Base-by-base conservation (phyloP, 768 basidiomycete species). In the Leccinum uliginosum region DNA sequence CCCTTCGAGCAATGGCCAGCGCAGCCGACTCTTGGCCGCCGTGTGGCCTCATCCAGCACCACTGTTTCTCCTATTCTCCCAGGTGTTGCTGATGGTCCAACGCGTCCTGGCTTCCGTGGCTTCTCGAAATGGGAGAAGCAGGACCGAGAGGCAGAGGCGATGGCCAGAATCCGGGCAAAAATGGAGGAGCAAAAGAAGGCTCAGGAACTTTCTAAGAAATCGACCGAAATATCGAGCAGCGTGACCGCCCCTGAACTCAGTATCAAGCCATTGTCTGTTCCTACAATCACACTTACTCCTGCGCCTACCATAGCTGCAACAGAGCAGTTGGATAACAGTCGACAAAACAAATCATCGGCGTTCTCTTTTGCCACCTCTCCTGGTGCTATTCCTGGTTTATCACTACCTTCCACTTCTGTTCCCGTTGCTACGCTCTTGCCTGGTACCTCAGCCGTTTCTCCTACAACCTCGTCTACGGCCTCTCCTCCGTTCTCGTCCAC, bases 81-180 rank as follows among this genome's bases (percentile, higher is more conserved):
- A 27, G 68, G 76, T 24, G 67, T 80, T 51, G 63, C 73, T n/a
- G 83, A 85, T 58, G 84, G 80, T 62, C 85, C 87, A 6, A 84
- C 84, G 54, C 64, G 76, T 15, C 68, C 71, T 26, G 61, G 68
- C 45, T 71, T 74, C 3, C 77, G 75, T 61, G 76, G 78, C 19
- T 85, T 83, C 62, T 86, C 87, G 3, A 91, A 89, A 71, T 91
- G 87, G 87, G 90, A 92, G 70, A 91, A 90, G 59, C 89, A 92
- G 69, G 89, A 93, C 62, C 70, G 89, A 29, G 90, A 93, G 64
- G 90, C 90, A 3, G 82, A 82, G 44, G 87, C 89, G 23, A 86
- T 92, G 80, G 80, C 81, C 64, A 85, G 80, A 65, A 81, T 92
- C 63, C 77, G 89, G 50, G 82, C 70, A 66, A 77, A 72, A 74